These are phyloP conservation scores for Aspergillus pseudotamarii DNA, from an alignment of 2,329 filamentous ascomycete genomes.

Conservation along the genomic window DNA sequence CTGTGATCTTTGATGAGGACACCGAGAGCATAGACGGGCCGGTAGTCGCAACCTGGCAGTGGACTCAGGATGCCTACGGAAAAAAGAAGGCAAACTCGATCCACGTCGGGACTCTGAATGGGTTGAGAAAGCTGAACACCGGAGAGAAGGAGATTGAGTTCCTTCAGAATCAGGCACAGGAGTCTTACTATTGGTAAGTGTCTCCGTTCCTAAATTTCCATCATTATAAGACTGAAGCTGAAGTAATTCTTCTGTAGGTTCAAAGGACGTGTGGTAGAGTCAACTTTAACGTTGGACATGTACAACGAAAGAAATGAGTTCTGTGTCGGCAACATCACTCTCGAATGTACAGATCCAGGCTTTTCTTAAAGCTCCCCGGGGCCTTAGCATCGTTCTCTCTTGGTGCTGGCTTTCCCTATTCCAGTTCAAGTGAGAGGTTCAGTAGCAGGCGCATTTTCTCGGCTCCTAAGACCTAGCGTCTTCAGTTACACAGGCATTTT, in stretches of 20 bases:
- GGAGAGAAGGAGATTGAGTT: too few species aligned
- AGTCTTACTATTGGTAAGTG: background rate
- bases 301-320: background rate
- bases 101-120: background rate
- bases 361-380: background rate
- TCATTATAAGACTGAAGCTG: background rate
- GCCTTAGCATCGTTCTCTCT: background rate
- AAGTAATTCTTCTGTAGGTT: background rate
- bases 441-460: too few species aligned
- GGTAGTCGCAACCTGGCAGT: too few species aligned
- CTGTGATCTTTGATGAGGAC: background rate
- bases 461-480: too few species aligned
- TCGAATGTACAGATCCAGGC: background rate
- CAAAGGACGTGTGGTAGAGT: too few species aligned
- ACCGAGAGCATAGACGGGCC: too few species aligned
- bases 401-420: background rate
- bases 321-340: background rate
- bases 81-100: background rate
- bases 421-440: too few species aligned
- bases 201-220: background rate
- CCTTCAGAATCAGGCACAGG: too few species aligned
- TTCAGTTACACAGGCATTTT: too few species aligned
- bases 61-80: too few species aligned
- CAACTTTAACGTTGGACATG: background rate
- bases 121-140: too few species aligned